Evolutionary conservation across 441 rosid genomes (phyloP).

Genomic region (Gossypium lobatum): DNA sequence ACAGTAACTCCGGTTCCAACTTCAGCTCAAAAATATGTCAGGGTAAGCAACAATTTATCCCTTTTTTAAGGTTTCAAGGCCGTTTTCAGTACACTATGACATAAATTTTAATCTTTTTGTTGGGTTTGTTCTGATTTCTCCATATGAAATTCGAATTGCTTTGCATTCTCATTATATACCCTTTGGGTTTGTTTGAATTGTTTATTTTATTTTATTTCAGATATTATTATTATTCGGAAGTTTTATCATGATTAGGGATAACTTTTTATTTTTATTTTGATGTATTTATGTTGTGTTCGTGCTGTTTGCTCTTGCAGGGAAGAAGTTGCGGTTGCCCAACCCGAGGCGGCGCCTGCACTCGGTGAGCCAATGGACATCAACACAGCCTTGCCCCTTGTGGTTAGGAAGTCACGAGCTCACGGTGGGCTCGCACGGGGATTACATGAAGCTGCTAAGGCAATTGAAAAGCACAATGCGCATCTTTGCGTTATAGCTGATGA

Average conservation of each 20-base stretch:
- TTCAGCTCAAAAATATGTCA: conserved; percentile 7
- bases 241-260: neutral
- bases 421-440: conserved; percentile 86
- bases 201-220: neutral
- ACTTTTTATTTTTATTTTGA: neutral
- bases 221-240: neutral
- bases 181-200: neutral
- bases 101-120: neutral
- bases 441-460: conserved; percentile 75
- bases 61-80: neutral
- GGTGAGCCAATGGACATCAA: conserved; percentile 73
- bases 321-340: conserved; percentile 36
- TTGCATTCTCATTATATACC: neutral
- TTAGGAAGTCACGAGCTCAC: conserved; percentile 71
- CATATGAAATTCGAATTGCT: neutral
- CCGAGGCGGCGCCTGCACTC: conserved; percentile 31
- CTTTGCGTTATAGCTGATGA: conserved; percentile 86
- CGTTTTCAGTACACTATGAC: neutral
- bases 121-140: conserved; percentile 5
- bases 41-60: neutral
- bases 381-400: conserved; percentile 70
- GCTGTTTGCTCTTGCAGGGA: conserved; percentile 41
- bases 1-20: neutral
- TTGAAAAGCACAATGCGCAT: conserved; percentile 76
- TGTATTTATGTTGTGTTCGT: neutral